These are phyloP conservation scores for Plicaturopsis crispa DNA, from an alignment of 768 basidiomycete species.

Conservation along the genomic window DNA sequence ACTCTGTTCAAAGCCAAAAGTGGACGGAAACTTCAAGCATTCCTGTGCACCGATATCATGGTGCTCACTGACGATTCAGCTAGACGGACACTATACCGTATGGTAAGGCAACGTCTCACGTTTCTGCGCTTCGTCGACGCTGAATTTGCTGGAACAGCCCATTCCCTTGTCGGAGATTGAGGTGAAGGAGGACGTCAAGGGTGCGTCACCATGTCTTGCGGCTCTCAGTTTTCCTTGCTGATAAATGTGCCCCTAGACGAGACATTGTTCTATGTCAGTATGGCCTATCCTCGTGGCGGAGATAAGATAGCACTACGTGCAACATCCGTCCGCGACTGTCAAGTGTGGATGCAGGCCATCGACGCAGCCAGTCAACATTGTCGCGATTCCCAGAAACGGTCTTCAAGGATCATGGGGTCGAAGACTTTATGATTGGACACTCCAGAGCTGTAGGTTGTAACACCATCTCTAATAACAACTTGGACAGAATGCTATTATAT, in stretches of 20 bases:
- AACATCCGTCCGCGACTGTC: constrained; percentile 49
- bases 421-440: too few relatives aligned
- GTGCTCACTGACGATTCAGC: constrained; percentile 72
- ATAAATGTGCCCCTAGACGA: constrained; percentile 41
- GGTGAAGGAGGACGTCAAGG: constrained; percentile 50
- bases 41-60: constrained; percentile 87
- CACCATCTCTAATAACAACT: too few relatives aligned
- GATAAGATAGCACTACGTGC: constrained; percentile 60
- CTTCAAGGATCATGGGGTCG: too few relatives aligned
- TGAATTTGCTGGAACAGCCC: constrained; percentile 36
- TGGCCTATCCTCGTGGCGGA: constrained; percentile 69
- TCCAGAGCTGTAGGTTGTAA: too few relatives aligned
- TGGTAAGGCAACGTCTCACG: constrained; percentile 54
- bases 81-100: constrained; percentile 70
- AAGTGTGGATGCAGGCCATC: constrained; percentile 10
- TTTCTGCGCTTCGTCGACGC: neutral
- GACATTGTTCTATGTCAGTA: constrained; percentile 52
- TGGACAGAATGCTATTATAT: too few relatives aligned
- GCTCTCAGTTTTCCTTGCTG: neutral
- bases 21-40: constrained; percentile 64
- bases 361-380: neutral
- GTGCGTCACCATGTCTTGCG: constrained; percentile 21
- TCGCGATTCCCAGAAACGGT: constrained; percentile 1
- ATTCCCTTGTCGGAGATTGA: constrained; percentile 63
- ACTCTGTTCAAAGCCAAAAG: constrained; percentile 76